These are phyloP conservation scores for Leccinum subgranulosum DNA, from an alignment of 768 basidiomycete genomes.

Conservation along the genomic window DNA sequence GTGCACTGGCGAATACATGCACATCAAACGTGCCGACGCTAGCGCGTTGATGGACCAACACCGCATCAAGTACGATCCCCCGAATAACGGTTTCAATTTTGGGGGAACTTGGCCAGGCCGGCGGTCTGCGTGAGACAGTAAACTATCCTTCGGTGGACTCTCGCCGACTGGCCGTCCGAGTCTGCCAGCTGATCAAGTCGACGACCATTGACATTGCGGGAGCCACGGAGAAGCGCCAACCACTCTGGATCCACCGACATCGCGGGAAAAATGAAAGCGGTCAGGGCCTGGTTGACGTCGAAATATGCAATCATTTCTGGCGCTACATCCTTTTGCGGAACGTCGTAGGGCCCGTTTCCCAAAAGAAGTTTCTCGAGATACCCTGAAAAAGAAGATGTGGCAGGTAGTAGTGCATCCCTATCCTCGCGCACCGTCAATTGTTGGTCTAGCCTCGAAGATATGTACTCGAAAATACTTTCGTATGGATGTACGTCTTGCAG, in stretches of 20 bases:
- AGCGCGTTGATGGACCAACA: background rate
- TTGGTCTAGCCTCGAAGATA: background rate
- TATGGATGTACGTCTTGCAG: background rate
- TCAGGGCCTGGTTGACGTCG: background rate
- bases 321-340: background rate
- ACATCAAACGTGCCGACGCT: background rate
- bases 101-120: background rate
- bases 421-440: background rate
- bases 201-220: background rate
- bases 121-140: background rate
- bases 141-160: background rate
- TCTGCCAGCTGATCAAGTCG: background rate
- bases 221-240: background rate
- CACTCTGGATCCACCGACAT: constrained; percentile 3
- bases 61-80: background rate
- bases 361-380: background rate
- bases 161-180: background rate
- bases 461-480: background rate
- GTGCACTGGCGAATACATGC: background rate
- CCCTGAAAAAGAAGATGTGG: background rate
- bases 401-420: background rate
- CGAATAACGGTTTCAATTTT: background rate
- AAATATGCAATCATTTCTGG: background rate
- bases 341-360: background rate
- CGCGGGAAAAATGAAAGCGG: background rate